A percentile compares a stretch with the other conserved stretches of the same genome.
phyloP scores from a whole-genome alignment of 306 rosid species.

The Prunus dulcis region DNA sequence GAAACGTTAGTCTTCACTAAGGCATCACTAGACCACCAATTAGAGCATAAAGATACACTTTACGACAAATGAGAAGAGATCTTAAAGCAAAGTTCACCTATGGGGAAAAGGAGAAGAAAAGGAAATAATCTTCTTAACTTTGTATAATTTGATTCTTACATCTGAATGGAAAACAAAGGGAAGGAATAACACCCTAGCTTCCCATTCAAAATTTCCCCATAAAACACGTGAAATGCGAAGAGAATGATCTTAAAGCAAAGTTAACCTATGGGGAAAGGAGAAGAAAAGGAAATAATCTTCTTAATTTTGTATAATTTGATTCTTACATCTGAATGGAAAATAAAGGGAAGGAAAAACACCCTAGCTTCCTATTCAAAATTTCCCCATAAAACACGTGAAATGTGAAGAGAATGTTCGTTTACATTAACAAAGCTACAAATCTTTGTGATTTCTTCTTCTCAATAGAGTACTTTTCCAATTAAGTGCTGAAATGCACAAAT shows the following conservation, averaged over 20 bases:
- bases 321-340: neutral
- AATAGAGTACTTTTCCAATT: too few relatives aligned
- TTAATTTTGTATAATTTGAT: neutral
- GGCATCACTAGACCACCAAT: neutral
- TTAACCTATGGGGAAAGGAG: neutral
- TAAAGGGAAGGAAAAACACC: neutral
- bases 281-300: neutral
- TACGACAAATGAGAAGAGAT: neutral
- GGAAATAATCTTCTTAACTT: neutral
- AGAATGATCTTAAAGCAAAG: neutral
- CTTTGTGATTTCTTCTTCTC: too few relatives aligned
- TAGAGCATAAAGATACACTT: neutral
- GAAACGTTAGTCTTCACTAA: neutral
- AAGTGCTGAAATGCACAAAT: too few relatives aligned
- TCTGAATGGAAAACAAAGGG: neutral
- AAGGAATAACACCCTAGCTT: neutral
- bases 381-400: neutral
- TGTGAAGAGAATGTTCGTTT: neutral
- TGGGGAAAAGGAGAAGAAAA: neutral
- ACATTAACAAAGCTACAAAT: neutral
- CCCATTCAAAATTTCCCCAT: neutral
- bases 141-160: neutral
- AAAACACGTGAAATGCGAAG: neutral
- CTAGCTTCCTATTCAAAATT: neutral
- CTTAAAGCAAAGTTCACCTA: neutral